Base-by-base conservation (phyloP, 495 filamentous ascomycete genomes). In the Hypoxylon perforatum region DNA sequence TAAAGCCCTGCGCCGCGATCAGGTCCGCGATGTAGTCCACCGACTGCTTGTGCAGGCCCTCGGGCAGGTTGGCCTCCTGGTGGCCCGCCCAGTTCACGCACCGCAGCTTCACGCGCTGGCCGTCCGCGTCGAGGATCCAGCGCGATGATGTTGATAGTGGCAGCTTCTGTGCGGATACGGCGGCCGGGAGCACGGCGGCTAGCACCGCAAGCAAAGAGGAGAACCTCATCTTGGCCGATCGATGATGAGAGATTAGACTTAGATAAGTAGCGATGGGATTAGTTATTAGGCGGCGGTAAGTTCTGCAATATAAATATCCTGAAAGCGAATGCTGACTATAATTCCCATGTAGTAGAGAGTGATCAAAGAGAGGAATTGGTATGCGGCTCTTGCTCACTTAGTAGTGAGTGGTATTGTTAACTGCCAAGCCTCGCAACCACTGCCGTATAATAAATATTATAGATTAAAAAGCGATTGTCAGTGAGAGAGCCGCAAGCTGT, bases 21-120 rank as follows among this genome's bases (percentile, higher is more conserved):
- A 78, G 80, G 65, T 72, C 63, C 38, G 75, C 72, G 61, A 84
- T 77, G 70, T 69, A 69, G 57, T 74, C 72, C 18, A 83, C 44
- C 17, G 77, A 68, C 60, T 82, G 76, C 72, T 79, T 78, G 70
- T 83, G 70, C 14, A 85, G 73, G 25, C 82, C 82, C 57, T 85
- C 82, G 44, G 82, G 82, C 39, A 82, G 67, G 70, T 82, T 76
- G 61, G 78, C 64, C 62, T 84, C 81, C 61, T 78, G 76, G 61
- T 82, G 80, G n/a, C 78, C 82, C 4, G 80, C 76, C 81, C 81
- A 81, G 77, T 85, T 85, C 36, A 81, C 68, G 70, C 82, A 85
- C 25, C 81, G 80, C 36, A 84, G 66, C 70, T 85, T 85, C 53
- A 84, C 73, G 47, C 82, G 81, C 46, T 76, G 59, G 57, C 72